phyloP scores from a whole-genome alignment of 2,329 filamentous ascomycete species.

The Clarireedia sp. region DNA sequence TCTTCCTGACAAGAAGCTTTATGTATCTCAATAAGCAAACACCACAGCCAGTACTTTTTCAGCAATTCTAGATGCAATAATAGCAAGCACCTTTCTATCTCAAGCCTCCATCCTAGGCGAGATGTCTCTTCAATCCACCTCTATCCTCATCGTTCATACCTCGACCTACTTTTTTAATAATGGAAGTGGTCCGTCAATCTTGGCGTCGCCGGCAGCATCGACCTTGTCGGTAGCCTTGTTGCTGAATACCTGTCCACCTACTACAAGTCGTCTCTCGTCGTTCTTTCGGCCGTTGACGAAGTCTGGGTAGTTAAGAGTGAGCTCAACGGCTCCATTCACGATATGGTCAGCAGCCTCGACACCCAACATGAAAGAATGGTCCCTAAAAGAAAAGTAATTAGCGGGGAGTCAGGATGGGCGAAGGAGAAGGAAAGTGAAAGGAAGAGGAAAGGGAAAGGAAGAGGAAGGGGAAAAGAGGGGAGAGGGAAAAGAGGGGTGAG shows the following conservation, averaged over 20 bases:
- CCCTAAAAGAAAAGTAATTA: slow-evolving; percentile 36
- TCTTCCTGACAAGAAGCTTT: neutral
- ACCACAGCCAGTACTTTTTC: neutral
- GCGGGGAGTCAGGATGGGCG: neutral
- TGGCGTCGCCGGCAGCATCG: no score
- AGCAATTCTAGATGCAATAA: slow-evolving; percentile 2
- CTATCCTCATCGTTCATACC: neutral
- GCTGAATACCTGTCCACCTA: slow-evolving; percentile 29
- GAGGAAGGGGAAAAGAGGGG: neutral
- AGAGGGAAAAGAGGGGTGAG: neutral
- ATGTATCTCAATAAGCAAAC: slow-evolving; percentile 9
- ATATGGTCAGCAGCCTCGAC: slow-evolving; percentile 68
- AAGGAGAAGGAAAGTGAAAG: no score
- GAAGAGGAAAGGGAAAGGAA: neutral
- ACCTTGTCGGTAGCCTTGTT: slow-evolving; percentile 22
- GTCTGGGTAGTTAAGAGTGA: slow-evolving; percentile 73
- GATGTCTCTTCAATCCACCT: neutral
- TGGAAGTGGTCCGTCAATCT: no score
- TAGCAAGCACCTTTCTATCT: neutral
- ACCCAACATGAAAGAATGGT: slow-evolving; percentile 71
- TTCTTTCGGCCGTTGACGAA: slow-evolving; percentile 54
- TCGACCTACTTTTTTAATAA: neutral
- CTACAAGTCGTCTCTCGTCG: slow-evolving; percentile 31
- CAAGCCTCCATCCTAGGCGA: neutral
- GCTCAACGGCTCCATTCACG: slow-evolving; percentile 63